Percentiles rank a stretch among this genome's conserved stretches.
These are phyloP conservation scores for Lactarius indigo DNA, from an alignment of 768 basidiomycete genomes.

Conservation along the genomic window DNA sequence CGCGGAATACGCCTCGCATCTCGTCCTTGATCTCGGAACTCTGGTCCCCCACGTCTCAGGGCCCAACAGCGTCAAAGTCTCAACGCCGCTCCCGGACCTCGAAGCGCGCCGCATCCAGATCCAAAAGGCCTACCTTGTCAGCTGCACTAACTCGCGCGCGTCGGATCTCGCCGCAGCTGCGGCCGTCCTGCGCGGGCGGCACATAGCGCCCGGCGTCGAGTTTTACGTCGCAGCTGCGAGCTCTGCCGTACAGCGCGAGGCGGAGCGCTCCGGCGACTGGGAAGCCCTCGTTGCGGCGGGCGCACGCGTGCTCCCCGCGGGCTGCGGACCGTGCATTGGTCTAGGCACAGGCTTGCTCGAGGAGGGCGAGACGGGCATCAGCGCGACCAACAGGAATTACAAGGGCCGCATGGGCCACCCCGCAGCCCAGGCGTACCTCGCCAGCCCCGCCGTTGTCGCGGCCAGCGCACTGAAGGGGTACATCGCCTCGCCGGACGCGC, in stretches of 20 bases:
- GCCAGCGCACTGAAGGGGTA: slow-evolving; percentile 91
- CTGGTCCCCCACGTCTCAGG: slow-evolving; percentile 95
- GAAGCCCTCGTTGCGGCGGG: slow-evolving; percentile 80
- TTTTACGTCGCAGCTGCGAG: slow-evolving; percentile 98
- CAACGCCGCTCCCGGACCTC: slow-evolving; percentile 88
- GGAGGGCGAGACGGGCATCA: slow-evolving; percentile 94
- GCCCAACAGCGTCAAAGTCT: slow-evolving; percentile 95
- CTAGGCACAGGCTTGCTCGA: slow-evolving; percentile 89
- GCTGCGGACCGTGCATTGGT: slow-evolving; percentile 98
- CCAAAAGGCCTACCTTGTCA: slow-evolving; percentile 97
- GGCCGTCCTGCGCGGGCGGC: slow-evolving; percentile 76
- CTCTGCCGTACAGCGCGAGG: slow-evolving; percentile 86
- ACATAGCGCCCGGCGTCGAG: slow-evolving; percentile 84
- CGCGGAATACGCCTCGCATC: slow-evolving; percentile 81
- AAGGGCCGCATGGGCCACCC: slow-evolving; percentile 99
- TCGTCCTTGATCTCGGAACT: slow-evolving; percentile 88
- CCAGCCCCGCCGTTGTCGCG: slow-evolving; percentile 95
- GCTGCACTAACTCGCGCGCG: slow-evolving; percentile 95
- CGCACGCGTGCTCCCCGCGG: slow-evolving; percentile 89
- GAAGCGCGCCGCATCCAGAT: slow-evolving; percentile 72
- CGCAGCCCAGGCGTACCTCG: slow-evolving; percentile 91
- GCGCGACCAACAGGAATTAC: slow-evolving; percentile 98
- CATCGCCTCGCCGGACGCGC: slow-evolving; percentile 76
- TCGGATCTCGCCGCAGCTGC: slow-evolving; percentile 94
- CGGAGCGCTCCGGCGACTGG: slow-evolving; percentile 87